Conservation (phyloP, 75 land plant genomes). For the Selaginella moellendorffii region DNA sequence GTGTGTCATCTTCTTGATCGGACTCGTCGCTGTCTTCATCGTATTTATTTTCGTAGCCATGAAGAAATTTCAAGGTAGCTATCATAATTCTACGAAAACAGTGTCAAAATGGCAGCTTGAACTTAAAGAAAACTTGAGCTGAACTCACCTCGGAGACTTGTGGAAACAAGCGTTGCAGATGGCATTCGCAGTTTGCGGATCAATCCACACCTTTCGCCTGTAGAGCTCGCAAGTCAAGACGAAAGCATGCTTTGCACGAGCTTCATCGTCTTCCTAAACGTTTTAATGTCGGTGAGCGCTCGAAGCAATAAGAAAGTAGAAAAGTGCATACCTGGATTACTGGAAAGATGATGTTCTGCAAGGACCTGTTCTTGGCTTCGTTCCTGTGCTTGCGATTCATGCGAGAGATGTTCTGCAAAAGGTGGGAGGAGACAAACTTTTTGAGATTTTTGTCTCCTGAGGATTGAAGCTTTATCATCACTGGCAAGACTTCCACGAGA, state of each 20-base stretch:
- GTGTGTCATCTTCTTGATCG: slow-evolving; percentile 63
- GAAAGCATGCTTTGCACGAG: slow-evolving; percentile 56
- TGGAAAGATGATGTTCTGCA: slow-evolving; percentile 56
- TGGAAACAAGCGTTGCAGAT: slow-evolving; percentile 86
- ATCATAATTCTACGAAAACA: slow-evolving; percentile 65
- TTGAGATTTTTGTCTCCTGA: slow-evolving; percentile 47
- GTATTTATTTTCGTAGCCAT: slow-evolving; percentile 65
- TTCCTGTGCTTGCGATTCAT: slow-evolving; percentile 81
- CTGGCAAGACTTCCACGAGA: slow-evolving; percentile 42
- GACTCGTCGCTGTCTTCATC: slow-evolving; percentile 53
- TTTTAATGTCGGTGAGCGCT: neutral
- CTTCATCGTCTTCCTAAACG: slow-evolving; percentile 64
- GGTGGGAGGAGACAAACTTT: slow-evolving; percentile 60
- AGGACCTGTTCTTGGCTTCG: slow-evolving; percentile 46
- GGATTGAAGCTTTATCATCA: slow-evolving; percentile 77
- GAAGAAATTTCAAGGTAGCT: slow-evolving; percentile 66
- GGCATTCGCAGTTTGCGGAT: slow-evolving; percentile 83
- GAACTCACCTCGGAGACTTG: slow-evolving; percentile 56
- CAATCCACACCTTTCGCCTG: slow-evolving; percentile 77
- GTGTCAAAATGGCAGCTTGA: neutral
- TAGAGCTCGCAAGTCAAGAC: slow-evolving; percentile 71
- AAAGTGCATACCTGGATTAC: slow-evolving; percentile 47
- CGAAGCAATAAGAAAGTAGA: too few species aligned
- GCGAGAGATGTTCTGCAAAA: slow-evolving; percentile 51
- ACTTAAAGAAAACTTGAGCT: too few species aligned